Evolutionary conservation across 352 stramenopile species (phyloP).

Genomic region (Phytophthora europaea): DNA sequence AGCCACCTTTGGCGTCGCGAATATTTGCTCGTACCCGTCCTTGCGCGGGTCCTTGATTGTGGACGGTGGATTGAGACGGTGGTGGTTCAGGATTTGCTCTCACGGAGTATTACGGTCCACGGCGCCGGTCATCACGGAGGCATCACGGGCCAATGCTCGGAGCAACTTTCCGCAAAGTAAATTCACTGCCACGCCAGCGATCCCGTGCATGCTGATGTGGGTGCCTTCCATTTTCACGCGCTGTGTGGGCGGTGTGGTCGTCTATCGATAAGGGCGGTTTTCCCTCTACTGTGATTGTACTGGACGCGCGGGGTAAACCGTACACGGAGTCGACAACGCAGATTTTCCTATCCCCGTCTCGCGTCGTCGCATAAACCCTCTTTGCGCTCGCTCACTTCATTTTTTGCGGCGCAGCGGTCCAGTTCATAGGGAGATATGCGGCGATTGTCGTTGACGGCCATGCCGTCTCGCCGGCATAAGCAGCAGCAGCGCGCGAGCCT

Average conservation of each 20-base stretch:
- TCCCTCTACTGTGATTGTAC: neutral
- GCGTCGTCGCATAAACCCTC: neutral
- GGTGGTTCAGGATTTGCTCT: neutral
- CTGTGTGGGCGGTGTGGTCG: neutral
- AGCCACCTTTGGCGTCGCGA: neutral
- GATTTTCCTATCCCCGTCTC: neutral
- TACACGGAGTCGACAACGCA: neutral
- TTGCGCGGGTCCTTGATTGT: neutral
- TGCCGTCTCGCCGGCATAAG: conserved; percentile 37
- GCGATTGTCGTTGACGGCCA: conserved; percentile 46
- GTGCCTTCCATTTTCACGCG: neutral
- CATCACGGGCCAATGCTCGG: neutral
- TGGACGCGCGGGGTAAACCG: neutral
- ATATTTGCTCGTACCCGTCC: neutral
- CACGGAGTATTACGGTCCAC: neutral
- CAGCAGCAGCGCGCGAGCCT: conserved; percentile 35
- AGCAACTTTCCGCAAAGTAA: neutral
- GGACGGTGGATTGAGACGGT: too few species aligned
- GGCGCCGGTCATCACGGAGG: too few species aligned
- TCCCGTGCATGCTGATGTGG: neutral
- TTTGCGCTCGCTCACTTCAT: neutral
- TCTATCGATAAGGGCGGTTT: too few species aligned
- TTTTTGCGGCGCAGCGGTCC: neutral
- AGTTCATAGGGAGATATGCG: conserved; percentile 24
- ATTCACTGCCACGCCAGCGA: neutral